Base-by-base conservation (phyloP, 257 asterid species). In the Paulownia fortunei region DNA sequence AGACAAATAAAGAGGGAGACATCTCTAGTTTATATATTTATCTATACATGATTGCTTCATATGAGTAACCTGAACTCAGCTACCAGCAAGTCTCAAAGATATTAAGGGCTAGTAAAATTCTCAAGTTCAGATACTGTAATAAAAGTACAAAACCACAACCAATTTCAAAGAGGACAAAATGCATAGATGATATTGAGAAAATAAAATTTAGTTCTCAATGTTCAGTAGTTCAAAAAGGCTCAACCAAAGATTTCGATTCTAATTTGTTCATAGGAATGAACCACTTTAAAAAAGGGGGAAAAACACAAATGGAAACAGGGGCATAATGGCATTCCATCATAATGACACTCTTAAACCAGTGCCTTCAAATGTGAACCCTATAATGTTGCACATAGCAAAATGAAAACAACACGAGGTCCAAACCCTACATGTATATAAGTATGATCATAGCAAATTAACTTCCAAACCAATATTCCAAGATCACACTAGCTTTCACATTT, bases 41-140 rank as follows among this genome's bases (percentile, higher is more conserved):
- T 39, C 30, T 21, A 26, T 34, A 34, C 58, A 69, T 19, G 71
- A 55, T 19, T 62, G 76, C 24, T 68, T 46, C 59, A 68, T 69
- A 16, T 4, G 62, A 76, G 51, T 32, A 76, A 18, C 58, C 72
- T 19, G 10, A 64, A 75, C 77, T 69, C 76, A 37, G 72, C 66
- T 46, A 10, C 77, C 46, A 61, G 72, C 32, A 46, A 49, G 63
- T 21, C 36, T 64, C 11, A 37, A 46, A 5, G 37, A 51, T 32
- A 63, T 41, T 21, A 30, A 71, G 27, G 12, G 49, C 30, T 44
- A 51, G 27, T 59, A 10, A 34, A 51, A 11, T 26, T 64, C 37
- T 47, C 73, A 76, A 61, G 65, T 49, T 11, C 18, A 51, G 37
- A 51, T 76, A 81, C 15, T 62, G 21, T 10, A 69, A 81, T 19